Evolutionary conservation across 495 filamentous ascomycete genomes (phyloP).

Genomic region (Mycothermus thermophilus): DNA sequence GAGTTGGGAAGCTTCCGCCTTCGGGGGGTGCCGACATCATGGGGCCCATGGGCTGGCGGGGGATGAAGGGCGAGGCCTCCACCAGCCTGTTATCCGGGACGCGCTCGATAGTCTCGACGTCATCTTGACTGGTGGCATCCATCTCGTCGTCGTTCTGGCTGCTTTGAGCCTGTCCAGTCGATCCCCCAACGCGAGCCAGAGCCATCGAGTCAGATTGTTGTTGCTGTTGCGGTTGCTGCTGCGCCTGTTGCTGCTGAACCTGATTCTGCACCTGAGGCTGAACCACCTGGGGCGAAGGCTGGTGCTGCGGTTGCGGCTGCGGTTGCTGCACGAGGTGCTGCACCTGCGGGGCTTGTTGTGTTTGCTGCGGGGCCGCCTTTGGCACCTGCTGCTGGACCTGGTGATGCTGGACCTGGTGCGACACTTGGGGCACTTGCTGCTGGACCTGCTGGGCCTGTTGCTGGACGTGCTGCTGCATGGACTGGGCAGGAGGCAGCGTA

Average conservation of each 20-base stretch:
- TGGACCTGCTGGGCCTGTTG: conserved; percentile 22
- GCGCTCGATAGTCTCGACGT: conserved; percentile 24
- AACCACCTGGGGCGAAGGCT: conserved; percentile 22
- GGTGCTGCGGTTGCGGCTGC: background rate
- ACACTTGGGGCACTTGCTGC: conserved; percentile 21
- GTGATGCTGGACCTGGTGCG: conserved; percentile 17
- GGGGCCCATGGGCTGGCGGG: conserved; percentile 29
- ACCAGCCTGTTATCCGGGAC: conserved; percentile 28
- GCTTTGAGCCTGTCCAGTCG: conserved; percentile 20
- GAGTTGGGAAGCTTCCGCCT: conserved; percentile 38
- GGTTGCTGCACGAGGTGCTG: conserved; percentile 15
- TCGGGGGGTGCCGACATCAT: conserved; percentile 43
- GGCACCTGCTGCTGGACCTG: conserved; percentile 1
- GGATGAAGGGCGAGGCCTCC: conserved; percentile 30
- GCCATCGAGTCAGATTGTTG: too few relatives aligned
- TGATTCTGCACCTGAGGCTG: conserved; percentile 25
- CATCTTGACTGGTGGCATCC: conserved; percentile 27
- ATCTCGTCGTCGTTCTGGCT: conserved; percentile 29
- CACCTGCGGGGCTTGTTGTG: conserved; percentile 22
- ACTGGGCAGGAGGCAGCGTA: conserved; percentile 14
- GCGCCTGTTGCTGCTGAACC: conserved; percentile 21
- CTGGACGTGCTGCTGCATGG: conserved; percentile 17
- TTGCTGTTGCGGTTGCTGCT: conserved; percentile 15
- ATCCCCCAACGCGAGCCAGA: too few relatives aligned
- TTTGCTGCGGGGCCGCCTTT: conserved; percentile 2